Conservation (phyloP, 1,284 basidiomycete genomes). For the Sanguinoderma infundibulare region DNA sequence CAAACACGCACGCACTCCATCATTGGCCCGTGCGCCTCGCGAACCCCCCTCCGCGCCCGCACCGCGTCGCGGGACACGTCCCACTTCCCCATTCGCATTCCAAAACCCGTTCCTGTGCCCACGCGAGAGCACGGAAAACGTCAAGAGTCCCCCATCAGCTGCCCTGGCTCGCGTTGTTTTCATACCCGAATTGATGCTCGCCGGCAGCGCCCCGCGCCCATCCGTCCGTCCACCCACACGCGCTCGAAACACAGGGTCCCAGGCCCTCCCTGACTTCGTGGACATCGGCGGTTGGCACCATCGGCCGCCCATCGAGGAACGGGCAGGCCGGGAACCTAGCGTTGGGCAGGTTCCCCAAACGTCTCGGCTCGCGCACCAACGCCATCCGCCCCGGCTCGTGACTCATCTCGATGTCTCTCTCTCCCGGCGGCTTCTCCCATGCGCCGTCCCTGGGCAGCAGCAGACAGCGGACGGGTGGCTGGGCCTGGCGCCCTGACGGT, state of each 20-base stretch:
- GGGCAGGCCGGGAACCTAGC: too few species aligned
- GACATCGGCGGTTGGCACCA: not conserved
- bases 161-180: not conserved
- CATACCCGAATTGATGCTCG: not conserved
- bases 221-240: not conserved
- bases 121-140: not conserved
- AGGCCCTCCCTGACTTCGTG: not conserved
- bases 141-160: not conserved
- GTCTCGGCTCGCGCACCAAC: not conserved
- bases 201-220: not conserved
- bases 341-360: not conserved
- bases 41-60: not conserved
- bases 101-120: not conserved
- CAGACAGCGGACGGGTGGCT: not conserved
- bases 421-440: not conserved
- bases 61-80: not conserved
- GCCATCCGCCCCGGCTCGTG: not conserved
- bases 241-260: not conserved
- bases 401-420: not conserved
- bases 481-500: not conserved
- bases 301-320: not conserved
- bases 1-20: not conserved
- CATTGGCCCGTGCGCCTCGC: not conserved
- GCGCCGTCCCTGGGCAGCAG: not conserved
- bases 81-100: not conserved